These are phyloP conservation scores for Vararia minispora DNA, from an alignment of 768 basidiomycete genomes.

Conservation along the genomic window DNA sequence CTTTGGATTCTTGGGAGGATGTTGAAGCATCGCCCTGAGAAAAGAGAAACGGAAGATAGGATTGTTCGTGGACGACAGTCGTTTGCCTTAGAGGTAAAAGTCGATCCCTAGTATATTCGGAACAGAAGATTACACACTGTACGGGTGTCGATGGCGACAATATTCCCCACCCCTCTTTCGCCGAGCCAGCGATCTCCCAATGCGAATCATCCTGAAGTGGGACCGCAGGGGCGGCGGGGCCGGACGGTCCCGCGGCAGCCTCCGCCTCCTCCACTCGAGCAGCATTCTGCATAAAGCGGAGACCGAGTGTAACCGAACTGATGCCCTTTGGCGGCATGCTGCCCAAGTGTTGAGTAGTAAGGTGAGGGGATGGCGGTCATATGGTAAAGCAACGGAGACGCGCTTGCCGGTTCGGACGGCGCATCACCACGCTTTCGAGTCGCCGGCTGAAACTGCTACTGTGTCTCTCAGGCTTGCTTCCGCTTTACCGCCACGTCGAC, in stretches of 20 bases:
- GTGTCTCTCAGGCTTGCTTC: no score
- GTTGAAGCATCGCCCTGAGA: conserved; percentile 7
- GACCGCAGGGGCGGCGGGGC: no score
- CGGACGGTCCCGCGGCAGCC: not conserved
- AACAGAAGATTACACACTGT: no score
- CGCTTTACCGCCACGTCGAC: no score
- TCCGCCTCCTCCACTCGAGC: not conserved
- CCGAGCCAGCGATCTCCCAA: conserved; percentile 9
- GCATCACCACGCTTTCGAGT: no score
- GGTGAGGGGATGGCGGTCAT: conserved; percentile 4
- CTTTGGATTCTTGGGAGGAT: conserved; percentile 7
- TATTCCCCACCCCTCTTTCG: conserved; percentile 9
- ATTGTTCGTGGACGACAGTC: conserved; percentile 10
- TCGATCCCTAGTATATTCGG: no score
- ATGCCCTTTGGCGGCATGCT: no score
- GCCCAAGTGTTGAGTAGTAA: not conserved
- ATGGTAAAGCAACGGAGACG: no score
- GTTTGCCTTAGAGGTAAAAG: not conserved
- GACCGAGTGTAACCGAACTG: conserved; percentile 12
- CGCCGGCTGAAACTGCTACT: no score
- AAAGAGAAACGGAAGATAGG: conserved; percentile 13
- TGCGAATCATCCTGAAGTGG: conserved; percentile 10
- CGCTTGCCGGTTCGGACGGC: no score
- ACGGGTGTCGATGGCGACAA: conserved; percentile 1
- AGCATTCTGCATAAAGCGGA: conserved; percentile 14